These are phyloP conservation scores for Phytophthora citrophthora DNA, from an alignment of 352 stramenopile genomes.

Conservation along the genomic window DNA sequence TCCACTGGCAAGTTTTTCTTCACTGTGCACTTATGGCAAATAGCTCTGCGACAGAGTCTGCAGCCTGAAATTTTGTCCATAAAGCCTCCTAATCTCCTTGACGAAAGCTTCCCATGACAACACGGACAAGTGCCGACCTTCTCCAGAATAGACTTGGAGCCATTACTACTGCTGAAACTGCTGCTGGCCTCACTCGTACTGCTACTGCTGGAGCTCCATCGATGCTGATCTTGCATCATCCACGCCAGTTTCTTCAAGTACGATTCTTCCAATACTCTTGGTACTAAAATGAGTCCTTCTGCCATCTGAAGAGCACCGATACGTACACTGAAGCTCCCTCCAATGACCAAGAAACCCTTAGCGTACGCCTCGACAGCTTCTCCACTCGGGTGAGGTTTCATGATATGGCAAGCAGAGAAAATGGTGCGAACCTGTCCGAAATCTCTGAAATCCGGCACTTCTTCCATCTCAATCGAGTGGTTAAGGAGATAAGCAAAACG, in stretches of 20 bases:
- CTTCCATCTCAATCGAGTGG: slow-evolving; percentile 40
- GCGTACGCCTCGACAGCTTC: slow-evolving; percentile 39
- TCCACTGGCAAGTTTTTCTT: slow-evolving; percentile 41
- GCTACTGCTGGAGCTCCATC: slow-evolving; percentile 14
- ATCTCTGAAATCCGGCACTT: slow-evolving; percentile 40
- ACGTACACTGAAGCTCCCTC: slow-evolving; percentile 35
- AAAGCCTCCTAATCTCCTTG: slow-evolving; percentile 16
- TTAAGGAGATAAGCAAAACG: slow-evolving; percentile 40
- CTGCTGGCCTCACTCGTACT: slow-evolving; percentile 16
- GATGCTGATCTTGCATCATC: slow-evolving; percentile 43
- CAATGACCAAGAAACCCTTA: slow-evolving; percentile 41
- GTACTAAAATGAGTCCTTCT: slow-evolving; percentile 30
- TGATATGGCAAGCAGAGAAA: slow-evolving; percentile 45
- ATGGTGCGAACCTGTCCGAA: slow-evolving; percentile 34
- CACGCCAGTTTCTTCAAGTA: slow-evolving; percentile 58
- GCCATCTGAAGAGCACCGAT: slow-evolving; percentile 31
- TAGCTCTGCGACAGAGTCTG: slow-evolving; percentile 23
- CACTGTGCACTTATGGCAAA: slow-evolving; percentile 52
- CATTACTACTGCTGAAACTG: slow-evolving; percentile 22
- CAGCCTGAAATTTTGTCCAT: slow-evolving; percentile 29
- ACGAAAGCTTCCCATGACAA: slow-evolving; percentile 39
- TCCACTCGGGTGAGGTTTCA: slow-evolving; percentile 14
- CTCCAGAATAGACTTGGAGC: slow-evolving; percentile 5
- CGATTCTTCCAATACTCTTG: slow-evolving; percentile 39
- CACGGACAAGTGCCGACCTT: slow-evolving; percentile 25